Percentiles rank a stretch among this genome's conserved stretches.
These are phyloP conservation scores for Cryptococcus sp. DNA, from an alignment of 1,284 basidiomycete species.

Conservation along the genomic window DNA sequence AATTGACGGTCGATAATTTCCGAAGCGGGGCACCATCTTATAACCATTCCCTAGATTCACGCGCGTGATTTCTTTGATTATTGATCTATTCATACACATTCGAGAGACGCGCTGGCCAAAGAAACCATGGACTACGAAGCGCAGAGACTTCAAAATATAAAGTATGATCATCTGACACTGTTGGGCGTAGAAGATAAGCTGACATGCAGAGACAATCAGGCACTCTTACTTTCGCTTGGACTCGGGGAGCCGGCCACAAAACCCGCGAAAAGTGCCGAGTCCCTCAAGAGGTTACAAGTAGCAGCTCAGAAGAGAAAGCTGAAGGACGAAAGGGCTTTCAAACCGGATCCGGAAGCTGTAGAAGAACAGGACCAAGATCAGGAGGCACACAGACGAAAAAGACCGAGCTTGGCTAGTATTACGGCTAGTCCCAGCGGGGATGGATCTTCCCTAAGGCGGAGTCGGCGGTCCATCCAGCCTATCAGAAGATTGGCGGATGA, in stretches of 20 bases:
- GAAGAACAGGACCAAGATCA: background rate
- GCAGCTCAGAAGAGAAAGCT: background rate
- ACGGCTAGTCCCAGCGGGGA: background rate
- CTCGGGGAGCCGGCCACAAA: conserved; percentile 10
- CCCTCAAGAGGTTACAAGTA: background rate
- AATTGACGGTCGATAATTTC: too few relatives aligned
- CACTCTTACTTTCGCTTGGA: conserved; percentile 31
- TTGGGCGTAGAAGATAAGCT: background rate
- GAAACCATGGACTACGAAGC: conserved; percentile 13
- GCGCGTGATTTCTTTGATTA: too few relatives aligned
- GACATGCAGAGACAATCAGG: conserved; percentile 29
- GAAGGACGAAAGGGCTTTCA: background rate
- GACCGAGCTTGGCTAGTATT: background rate
- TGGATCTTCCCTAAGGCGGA: background rate
- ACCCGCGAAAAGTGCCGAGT: background rate
- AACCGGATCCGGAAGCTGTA: background rate
- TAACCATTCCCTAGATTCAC: too few relatives aligned
- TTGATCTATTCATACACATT: too few relatives aligned
- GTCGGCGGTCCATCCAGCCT: background rate
- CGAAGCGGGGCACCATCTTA: too few relatives aligned
- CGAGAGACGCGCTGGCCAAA: too few relatives aligned
- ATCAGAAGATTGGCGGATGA: background rate
- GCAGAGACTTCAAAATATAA: conserved; percentile 28
- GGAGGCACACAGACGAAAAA: background rate
- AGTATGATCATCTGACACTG: conserved; percentile 8